A percentile compares a stretch with the other conserved stretches of the same genome.
These are phyloP conservation scores for Sclerotinia minor DNA, from an alignment of 2,329 filamentous ascomycete species.

Conservation along the genomic window DNA sequence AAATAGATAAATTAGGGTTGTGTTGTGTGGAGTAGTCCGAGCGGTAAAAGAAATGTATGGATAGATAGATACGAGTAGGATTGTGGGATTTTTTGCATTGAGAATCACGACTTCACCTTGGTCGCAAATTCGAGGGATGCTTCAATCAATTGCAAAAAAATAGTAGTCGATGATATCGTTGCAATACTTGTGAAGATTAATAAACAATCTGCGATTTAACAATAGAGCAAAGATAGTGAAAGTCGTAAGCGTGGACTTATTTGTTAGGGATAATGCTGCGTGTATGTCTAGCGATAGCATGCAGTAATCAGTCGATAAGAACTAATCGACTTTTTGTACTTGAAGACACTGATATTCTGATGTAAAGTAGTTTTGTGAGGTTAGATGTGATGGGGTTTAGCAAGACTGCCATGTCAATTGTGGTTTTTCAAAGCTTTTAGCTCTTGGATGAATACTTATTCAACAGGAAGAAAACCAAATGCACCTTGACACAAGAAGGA, in stretches of 20 bases:
- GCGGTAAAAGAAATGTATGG: neutral
- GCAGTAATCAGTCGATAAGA: too few species aligned
- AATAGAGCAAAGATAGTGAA: too few species aligned
- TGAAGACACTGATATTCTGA: neutral
- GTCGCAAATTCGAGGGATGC: too few species aligned
- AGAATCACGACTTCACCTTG: neutral
- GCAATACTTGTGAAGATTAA: too few species aligned
- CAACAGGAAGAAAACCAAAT: neutral
- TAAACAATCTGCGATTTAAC: too few species aligned
- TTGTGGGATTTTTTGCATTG: neutral
- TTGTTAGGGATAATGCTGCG: neutral
- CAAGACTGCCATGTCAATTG: neutral
- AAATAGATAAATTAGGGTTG: conserved; percentile 8
- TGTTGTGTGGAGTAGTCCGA: conserved; percentile 11
- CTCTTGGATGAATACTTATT: conserved; percentile 2
- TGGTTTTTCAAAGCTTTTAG: neutral
- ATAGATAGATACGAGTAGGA: too few species aligned
- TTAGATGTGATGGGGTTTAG: neutral
- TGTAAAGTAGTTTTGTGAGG: neutral
- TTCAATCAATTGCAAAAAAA: too few species aligned
- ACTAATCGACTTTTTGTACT: neutral
- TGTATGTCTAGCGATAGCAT: too few species aligned
- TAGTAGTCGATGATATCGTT: too few species aligned
- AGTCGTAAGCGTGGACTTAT: too few species aligned
- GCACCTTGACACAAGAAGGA: neutral